Base-by-base conservation (phyloP, 1,284 basidiomycete species). In the Limonomyces culmigenus region DNA sequence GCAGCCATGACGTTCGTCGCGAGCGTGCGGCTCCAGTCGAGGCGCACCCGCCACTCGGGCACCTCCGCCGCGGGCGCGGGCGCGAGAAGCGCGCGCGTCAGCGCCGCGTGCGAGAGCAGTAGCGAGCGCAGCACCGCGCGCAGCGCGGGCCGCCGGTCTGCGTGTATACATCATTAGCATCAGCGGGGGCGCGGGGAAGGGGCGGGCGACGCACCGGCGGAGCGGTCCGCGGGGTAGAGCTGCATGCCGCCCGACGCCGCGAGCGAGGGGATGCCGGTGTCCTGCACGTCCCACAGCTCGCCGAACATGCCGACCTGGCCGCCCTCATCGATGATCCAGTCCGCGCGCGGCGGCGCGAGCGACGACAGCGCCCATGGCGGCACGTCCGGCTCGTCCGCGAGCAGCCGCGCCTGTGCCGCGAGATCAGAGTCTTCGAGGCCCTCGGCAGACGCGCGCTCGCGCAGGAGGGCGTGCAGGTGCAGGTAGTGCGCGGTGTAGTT, bases 1-100 rank as follows among this genome's bases (percentile, higher is more conserved):
- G 79, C 76, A 5, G 77, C 79, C 75, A 84, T 80, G 29, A 84
- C 58, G 50, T 85, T 84, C 50, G 79, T 77, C n/a, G 69, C 67
- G 38, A 84, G 64, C 2, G 77, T 58, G 13, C 63, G 70, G 34
- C 83, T 74, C 80, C 80, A 85, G 47, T 80, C 75, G 3, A 77
- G 59, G 36, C 75, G 67, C 35, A 65, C 57, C 39, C 70, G 65
- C 80, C 79, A 84, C 42, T 78, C 76, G 12, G 77, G 74, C 23
- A 62, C 58, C 15, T 52, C 54, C 3, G 41, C 43, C n/a, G 55
- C 52, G 8, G 71, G 72, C 4, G 76, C 75, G 3, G 78, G 74
- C 1, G 60, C 57, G 25, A 80, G 64, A 15, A 80, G 56, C 18
- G 77, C 63, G 29, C 62, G 60, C 15, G 73, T 71, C 30, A 84